Evolutionary conservation across 805 yeast genomes (phyloP).

Genomic region (Clavispora fructus): DNA sequence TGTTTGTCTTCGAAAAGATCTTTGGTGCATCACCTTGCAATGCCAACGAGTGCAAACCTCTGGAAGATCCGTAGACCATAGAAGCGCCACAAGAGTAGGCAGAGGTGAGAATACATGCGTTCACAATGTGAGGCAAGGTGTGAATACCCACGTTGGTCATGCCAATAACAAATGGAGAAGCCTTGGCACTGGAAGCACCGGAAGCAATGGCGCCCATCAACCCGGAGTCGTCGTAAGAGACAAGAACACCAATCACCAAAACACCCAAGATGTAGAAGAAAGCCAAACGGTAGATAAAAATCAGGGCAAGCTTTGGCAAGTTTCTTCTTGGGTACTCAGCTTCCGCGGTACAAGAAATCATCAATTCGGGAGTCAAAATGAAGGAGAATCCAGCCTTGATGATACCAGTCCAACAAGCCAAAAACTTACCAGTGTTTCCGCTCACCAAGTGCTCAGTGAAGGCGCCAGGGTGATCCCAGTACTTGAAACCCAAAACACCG

Average conservation of each 20-base stretch:
- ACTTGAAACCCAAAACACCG: slow-evolving; percentile 45
- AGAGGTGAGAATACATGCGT: slow-evolving; percentile 3
- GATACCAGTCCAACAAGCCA: slow-evolving; percentile 3
- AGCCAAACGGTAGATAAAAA: slow-evolving; percentile 1
- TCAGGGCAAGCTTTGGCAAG: slow-evolving; percentile 44
- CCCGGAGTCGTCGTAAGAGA: slow-evolving; percentile 2
- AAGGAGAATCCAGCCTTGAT: slow-evolving; percentile 3
- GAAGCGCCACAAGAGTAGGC: slow-evolving; percentile 21
- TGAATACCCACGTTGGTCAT: slow-evolving; percentile 1
- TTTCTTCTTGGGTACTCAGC: slow-evolving; percentile 51
- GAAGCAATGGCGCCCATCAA: not conserved
- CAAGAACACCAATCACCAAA: slow-evolving; percentile 12
- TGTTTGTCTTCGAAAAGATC: slow-evolving; percentile 17
- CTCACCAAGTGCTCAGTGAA: slow-evolving; percentile 8
- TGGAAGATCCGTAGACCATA: slow-evolving; percentile 65
- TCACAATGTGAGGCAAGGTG: slow-evolving; percentile 2
- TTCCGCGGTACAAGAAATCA: slow-evolving; percentile 48
- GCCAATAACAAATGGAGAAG: slow-evolving; percentile 3
- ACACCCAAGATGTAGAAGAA: slow-evolving; percentile 15
- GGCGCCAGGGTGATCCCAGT: slow-evolving; percentile 29
- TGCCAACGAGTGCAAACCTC: slow-evolving; percentile 50
- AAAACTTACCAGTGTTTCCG: slow-evolving; percentile 2
- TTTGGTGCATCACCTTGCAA: slow-evolving; percentile 52
- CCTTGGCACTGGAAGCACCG: not conserved
- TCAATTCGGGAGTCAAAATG: slow-evolving; percentile 3